Evolutionary conservation across 192 early-diverging fungal genomes (phyloP), one percentile per base, ranked within the genome.

Genomic region (Pilobolus umbonatus): DNA sequence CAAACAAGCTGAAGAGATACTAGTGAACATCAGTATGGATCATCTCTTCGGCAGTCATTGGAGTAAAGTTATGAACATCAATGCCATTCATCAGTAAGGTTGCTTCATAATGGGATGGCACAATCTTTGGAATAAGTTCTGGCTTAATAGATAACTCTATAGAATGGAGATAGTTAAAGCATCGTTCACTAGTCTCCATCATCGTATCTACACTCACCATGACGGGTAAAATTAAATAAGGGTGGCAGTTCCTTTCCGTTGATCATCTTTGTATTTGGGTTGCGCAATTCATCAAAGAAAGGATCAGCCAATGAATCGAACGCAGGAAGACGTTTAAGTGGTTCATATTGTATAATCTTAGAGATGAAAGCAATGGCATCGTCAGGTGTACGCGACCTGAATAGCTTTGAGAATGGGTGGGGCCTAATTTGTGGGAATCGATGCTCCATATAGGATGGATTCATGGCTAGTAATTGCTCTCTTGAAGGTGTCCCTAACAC

Each of bases 381-480:
- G 35, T 88, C 77, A 19, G 90, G 84, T 31, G 84, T 80, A 58
- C 87, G 80, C 63, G 85, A 82, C 36, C 88, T 83, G 78, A 95
- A 98, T 17, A 89, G 87, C 68, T 88, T 91, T 59, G 73, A 73
- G 71, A 94, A 93, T 43, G 94, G 85, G 60, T 89, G 88, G 5
- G 94, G 80, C 67, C 91, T 93, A 70, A 98, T 98, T 71, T 94
- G 91, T 58, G 95, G 95, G 69, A 98, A 98, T 60, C 92, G 93
- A 81, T 98, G 95, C 64, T 95, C 93, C 64, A 89, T 91, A 72
- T 98, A 98, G 76, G 93, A 90, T 28, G 88, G 91, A 75, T 98
- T 98, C 95, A 98, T 96, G 26, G 85, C 85, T 69, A 88, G 86
- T 62, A 98, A 93, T 75, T 98, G 95, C 49, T 98, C 95, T 53